These are phyloP conservation scores for Stentor coeruleus DNA, from an alignment of 73 alveolate genomes.

Conservation along the genomic window DNA sequence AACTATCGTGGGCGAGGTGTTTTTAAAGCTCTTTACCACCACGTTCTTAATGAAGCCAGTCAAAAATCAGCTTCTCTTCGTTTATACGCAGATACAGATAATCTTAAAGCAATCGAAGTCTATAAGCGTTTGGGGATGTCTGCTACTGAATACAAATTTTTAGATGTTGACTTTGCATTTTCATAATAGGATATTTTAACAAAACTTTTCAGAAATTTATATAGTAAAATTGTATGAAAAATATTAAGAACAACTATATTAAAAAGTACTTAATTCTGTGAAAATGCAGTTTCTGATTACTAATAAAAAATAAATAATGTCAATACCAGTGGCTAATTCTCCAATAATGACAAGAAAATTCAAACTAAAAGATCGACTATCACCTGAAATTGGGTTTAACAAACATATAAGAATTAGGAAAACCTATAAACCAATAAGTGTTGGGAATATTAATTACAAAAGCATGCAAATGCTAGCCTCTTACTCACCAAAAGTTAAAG, in stretches of 20 bases:
- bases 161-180: not conserved
- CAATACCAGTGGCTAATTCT: too few species aligned
- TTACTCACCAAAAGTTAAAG: not conserved
- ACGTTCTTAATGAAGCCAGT: not conserved
- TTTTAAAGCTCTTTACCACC: not conserved
- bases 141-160: not conserved
- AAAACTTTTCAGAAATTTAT: too few species aligned
- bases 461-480: not conserved
- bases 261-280: too few species aligned
- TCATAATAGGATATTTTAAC: too few species aligned
- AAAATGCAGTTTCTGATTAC: too few species aligned
- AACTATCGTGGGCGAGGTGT: not conserved
- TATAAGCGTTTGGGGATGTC: not conserved
- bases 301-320: too few species aligned
- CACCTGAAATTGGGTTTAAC: not conserved
- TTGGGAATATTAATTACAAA: not conserved
- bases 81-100: not conserved
- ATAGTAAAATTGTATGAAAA: too few species aligned
- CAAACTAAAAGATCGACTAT: not conserved
- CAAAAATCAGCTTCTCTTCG: not conserved
- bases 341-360: not conserved
- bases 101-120: not conserved
- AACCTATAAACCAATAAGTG: not conserved
- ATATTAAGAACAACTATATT: too few species aligned
- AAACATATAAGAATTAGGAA: not conserved